Base-by-base conservation (phyloP, 345 rosid species). In the Eutrema heterophyllum region DNA sequence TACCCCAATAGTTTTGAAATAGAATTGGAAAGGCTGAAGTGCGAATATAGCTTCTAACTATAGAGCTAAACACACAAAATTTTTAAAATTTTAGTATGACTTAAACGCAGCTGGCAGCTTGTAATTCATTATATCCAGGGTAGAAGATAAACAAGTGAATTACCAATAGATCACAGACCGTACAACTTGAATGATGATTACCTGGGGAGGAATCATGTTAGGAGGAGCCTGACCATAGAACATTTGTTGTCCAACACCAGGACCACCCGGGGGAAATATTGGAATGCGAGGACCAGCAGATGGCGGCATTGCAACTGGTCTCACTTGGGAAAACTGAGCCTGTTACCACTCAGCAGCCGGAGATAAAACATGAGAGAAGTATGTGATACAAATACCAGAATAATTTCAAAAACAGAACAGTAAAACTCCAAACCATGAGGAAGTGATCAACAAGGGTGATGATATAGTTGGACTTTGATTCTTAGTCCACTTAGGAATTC, bases 321-420 rank as follows among this genome's bases (percentile, higher is more conserved):
- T 83, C 85, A 86, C 77, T 76, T 88, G 99, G 56, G 97, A 84
- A 83, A 94, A 91, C 55, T 94, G 98, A 60, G 95, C 98, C 98
- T 91, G 81, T 67, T 33, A 64, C 10, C 14, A 44, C 9, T 72
- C 44, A 72, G 63, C 30, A 63, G 35, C 27, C 63, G 13, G 14
- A 62, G 16, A 53, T 16, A 46, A 35, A 3, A 18, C 24, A 21
- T 5, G 4, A 63, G n/a, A 32, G 7, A 32, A 21, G 6, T 40
- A n/a, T 53, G 27, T 44, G 12, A 52, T 2, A 26, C 21, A 61
- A 5, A 71, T 51, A 72, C 46, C 21, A 72, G 53, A 14, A 33
- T 30, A 63, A 33, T 10, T 51, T 49, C 67, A 48, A 43, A 13
- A 14, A 14, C 41, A 36, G 4, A 58, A 61, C 43, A 67, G 27